A percentile compares a stretch with the other conserved stretches of the same genome.
These are phyloP conservation scores for Vicia villosa DNA, from an alignment of 306 rosid species.

Conservation along the genomic window DNA sequence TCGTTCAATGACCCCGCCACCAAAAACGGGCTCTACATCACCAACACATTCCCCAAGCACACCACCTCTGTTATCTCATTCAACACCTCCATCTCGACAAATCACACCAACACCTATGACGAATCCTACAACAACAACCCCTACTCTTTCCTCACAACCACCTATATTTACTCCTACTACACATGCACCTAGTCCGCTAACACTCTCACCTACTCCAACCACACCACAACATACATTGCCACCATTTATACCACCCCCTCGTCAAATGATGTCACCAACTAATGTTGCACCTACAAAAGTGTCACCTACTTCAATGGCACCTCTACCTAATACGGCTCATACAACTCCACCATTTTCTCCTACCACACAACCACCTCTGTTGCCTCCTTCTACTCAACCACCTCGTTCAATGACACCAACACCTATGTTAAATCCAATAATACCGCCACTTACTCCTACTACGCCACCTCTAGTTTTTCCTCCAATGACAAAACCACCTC, in stretches of 20 bases:
- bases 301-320: not conserved
- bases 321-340: not conserved
- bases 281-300: not conserved
- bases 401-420: too few species aligned
- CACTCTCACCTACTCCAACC: too few species aligned
- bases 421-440: not conserved
- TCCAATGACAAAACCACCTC: too few species aligned
- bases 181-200: too few species aligned
- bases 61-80: not conserved
- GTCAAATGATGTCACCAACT: not conserved
- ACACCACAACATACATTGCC: not conserved
- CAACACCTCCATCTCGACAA: not conserved
- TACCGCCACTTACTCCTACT: not conserved
- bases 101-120: not conserved
- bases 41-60: not conserved
- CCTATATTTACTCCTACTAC: not conserved
- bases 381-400: not conserved
- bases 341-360: not conserved
- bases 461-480: not conserved
- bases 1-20: not conserved
- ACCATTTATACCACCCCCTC: too few species aligned
- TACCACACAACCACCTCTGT: not conserved
- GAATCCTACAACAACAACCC: not conserved
- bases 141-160: not conserved
- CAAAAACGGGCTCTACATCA: too few species aligned